A percentile compares a stretch with the other conserved stretches of the same genome.
Evolutionary conservation across 192 early-diverging fungal genomes (phyloP).

Genomic region (Rhizophagus sp.): DNA sequence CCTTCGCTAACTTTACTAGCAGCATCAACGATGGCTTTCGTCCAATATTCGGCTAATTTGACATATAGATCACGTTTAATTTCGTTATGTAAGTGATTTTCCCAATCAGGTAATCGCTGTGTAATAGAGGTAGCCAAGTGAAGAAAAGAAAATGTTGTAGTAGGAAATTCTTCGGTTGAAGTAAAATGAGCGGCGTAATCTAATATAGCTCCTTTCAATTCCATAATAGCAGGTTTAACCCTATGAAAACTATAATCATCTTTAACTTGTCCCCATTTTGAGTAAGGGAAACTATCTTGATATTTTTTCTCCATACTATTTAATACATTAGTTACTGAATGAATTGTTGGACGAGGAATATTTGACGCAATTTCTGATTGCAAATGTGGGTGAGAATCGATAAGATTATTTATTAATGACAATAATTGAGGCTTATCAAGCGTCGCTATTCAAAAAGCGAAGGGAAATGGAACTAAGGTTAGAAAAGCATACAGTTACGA

Average conservation of each 20-base stretch:
- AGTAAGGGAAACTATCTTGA: slow-evolving; percentile 84
- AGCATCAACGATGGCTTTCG: slow-evolving; percentile 72
- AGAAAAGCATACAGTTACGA: not conserved
- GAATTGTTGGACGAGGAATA: slow-evolving; percentile 84
- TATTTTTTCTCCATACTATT: slow-evolving; percentile 69
- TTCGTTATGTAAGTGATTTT: slow-evolving; percentile 69
- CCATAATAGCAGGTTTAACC: slow-evolving; percentile 71
- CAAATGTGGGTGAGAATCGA: slow-evolving; percentile 73
- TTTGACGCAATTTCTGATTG: slow-evolving; percentile 68
- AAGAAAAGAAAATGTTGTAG: slow-evolving; percentile 77
- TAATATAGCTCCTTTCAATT: slow-evolving; percentile 69
- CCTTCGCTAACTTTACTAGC: slow-evolving; percentile 72
- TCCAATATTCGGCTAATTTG: slow-evolving; percentile 74
- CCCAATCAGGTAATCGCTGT: slow-evolving; percentile 81
- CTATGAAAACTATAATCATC: slow-evolving; percentile 93
- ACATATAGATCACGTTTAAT: slow-evolving; percentile 64
- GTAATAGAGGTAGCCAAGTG: slow-evolving; percentile 72
- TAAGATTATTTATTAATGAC: slow-evolving; percentile 68
- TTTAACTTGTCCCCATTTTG: slow-evolving; percentile 66
- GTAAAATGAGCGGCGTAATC: slow-evolving; percentile 79
- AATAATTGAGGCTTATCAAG: slow-evolving; percentile 78
- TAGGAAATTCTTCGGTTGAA: slow-evolving; percentile 78
- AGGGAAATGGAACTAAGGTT: not conserved
- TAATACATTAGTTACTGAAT: slow-evolving; percentile 68
- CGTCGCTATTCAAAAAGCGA: slow-evolving; percentile 35